A percentile compares a stretch with the other conserved stretches of the same genome.
These are phyloP conservation scores for Cladorrhinum samala DNA, from an alignment of 495 filamentous ascomycete genomes.

Conservation along the genomic window DNA sequence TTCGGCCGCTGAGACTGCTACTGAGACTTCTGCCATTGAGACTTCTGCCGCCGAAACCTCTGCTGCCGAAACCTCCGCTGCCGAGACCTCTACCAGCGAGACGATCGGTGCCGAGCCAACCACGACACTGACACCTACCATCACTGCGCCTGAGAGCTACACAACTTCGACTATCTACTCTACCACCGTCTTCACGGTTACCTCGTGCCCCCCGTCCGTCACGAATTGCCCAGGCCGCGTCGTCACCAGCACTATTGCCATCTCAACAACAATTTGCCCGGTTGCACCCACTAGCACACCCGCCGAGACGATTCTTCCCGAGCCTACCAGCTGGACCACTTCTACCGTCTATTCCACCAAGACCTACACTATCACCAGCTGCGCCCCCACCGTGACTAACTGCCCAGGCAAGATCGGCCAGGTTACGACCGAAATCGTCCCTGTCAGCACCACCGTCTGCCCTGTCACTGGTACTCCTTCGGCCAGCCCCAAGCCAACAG, in stretches of 20 bases:
- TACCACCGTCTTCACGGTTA: slow-evolving; percentile 27
- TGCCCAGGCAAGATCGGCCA: slow-evolving; percentile 46
- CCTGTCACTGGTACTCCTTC: slow-evolving; percentile 21
- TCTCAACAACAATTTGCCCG: slow-evolving; percentile 40
- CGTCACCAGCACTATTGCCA: slow-evolving; percentile 31
- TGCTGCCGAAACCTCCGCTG: slow-evolving; percentile 28
- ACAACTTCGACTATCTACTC: slow-evolving; percentile 38
- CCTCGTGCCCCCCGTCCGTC: slow-evolving; percentile 52
- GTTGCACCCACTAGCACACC: slow-evolving; percentile 21
- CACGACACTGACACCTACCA: slow-evolving; percentile 2
- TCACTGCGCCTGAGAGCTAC: slow-evolving; percentile 31
- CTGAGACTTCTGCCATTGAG: not conserved
- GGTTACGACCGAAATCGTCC: slow-evolving; percentile 34
- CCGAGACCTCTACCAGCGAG: slow-evolving; percentile 32
- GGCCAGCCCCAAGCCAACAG: not conserved
- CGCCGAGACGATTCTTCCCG: not conserved
- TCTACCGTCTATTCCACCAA: slow-evolving; percentile 52
- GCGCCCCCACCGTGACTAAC: slow-evolving; percentile 48
- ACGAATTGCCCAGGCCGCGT: slow-evolving; percentile 43
- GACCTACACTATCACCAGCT: slow-evolving; percentile 50
- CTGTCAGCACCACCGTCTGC: slow-evolving; percentile 33
- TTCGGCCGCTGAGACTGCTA: not conserved
- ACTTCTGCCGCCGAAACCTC: not conserved
- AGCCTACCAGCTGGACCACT: slow-evolving; percentile 22
- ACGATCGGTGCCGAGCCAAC: slow-evolving; percentile 3